Evolutionary conservation across 177 flowering plant species (phyloP).

Genomic region (Vitis hybrid): DNA sequence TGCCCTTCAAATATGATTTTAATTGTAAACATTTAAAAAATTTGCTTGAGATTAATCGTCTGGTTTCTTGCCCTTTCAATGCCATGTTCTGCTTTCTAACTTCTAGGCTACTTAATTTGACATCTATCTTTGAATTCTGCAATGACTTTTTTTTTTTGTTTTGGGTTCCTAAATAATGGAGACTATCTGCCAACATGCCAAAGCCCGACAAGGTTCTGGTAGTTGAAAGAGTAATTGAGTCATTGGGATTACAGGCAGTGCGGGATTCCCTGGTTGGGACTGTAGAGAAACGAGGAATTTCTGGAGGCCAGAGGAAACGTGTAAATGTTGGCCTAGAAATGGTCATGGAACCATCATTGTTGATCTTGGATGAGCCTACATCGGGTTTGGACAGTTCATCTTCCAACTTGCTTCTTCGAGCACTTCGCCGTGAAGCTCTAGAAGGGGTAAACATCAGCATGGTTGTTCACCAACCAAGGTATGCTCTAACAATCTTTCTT

Average conservation of each 20-base stretch:
- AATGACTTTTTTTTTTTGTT: background rate
- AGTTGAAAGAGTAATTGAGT: constrained; percentile 83
- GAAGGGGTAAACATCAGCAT: constrained; percentile 85
- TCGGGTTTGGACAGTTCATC: constrained; percentile 93
- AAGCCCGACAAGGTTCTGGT: constrained; percentile 75
- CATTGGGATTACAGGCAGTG: constrained; percentile 70
- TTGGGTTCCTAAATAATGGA: constrained; percentile 22
- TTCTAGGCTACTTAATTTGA: no score
- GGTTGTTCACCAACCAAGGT: constrained; percentile 97
- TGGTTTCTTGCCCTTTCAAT: no score
- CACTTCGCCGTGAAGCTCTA: constrained; percentile 80
- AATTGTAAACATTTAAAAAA: no score
- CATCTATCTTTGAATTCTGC: no score
- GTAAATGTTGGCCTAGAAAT: constrained; percentile 92
- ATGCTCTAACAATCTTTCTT: constrained; percentile 4
- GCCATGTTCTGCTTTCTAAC: no score
- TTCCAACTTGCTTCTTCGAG: constrained; percentile 74
- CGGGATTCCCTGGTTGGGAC: constrained; percentile 83
- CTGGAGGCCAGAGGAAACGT: constrained; percentile 91
- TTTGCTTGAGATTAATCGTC: no score
- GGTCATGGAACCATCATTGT: constrained; percentile 91
- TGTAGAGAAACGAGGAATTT: constrained; percentile 88
- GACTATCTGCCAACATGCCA: constrained; percentile 62
- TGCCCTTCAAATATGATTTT: no score
- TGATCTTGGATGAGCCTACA: constrained; percentile 86